A percentile compares a stretch with the other conserved stretches of the same genome.
Evolutionary conservation across 2,329 filamentous ascomycete genomes (phyloP).

Genomic region (Botrytis elliptica): DNA sequence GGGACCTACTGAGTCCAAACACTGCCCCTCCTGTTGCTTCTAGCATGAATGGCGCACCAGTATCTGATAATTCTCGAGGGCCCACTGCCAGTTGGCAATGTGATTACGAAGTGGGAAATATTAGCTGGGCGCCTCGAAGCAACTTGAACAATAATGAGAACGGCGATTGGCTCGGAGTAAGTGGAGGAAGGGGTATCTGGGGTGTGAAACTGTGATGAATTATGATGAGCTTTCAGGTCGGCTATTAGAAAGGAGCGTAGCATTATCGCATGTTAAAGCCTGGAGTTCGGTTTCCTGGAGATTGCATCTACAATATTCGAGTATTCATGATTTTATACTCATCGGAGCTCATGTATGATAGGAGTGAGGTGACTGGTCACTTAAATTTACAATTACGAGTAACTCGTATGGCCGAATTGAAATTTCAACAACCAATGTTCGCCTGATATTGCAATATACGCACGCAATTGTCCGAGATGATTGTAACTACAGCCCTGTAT

Average conservation of each 20-base stretch:
- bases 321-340: constrained; percentile 26
- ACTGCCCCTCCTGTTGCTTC: constrained; percentile 39
- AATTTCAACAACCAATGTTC: neutral
- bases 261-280: constrained; percentile 30
- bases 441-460: neutral
- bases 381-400: constrained; percentile 1
- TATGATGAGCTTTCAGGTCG: constrained; percentile 22
- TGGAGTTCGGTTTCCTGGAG: constrained; percentile 30
- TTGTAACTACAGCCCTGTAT: neutral
- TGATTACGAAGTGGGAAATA: constrained; percentile 82
- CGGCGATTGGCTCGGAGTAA: constrained; percentile 82
- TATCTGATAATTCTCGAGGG: constrained; percentile 58
- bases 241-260: constrained; percentile 26
- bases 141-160: constrained; percentile 60
- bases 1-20: constrained; percentile 76
- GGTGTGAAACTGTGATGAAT: constrained; percentile 46
- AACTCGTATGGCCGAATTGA: constrained; percentile 11
- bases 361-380: constrained; percentile 1
- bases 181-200: constrained; percentile 78
- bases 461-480: neutral
- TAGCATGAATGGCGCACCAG: constrained; percentile 50
- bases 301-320: constrained; percentile 30
- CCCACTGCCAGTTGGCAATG: constrained; percentile 80
- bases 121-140: constrained; percentile 78
- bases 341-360: constrained; percentile 29